These are phyloP conservation scores for Alloteropsis semialata DNA, from an alignment of 176 grass and related monocot genomes.

Conservation along the genomic window DNA sequence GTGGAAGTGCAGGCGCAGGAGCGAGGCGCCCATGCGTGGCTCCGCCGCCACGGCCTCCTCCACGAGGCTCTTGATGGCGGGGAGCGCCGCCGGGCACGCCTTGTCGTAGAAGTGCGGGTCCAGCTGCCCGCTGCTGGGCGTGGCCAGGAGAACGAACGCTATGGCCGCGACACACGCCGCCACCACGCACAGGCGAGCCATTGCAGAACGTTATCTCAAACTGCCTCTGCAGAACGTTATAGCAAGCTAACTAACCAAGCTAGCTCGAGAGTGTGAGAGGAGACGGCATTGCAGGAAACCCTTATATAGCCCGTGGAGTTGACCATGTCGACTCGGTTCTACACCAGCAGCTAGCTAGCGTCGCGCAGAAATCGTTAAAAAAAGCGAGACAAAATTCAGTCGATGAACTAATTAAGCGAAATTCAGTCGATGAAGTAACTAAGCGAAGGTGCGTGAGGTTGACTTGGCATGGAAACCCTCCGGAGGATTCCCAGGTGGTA, in stretches of 20 bases:
- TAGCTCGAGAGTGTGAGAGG: background rate
- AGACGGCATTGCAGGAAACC: background rate
- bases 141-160: slow-evolving; percentile 28
- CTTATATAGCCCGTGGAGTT: slow-evolving; percentile 29
- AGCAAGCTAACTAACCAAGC: background rate
- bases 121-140: slow-evolving; percentile 33
- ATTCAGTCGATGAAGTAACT: background rate
- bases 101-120: slow-evolving; percentile 65
- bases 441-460: background rate
- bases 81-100: slow-evolving; percentile 58
- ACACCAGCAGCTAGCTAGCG: background rate
- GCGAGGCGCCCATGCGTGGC: slow-evolving; percentile 74
- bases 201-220: background rate
- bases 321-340: background rate
- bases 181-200: background rate
- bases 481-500: slow-evolving; percentile 22
- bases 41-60: slow-evolving; percentile 51
- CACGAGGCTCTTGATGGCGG: slow-evolving; percentile 47
- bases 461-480: background rate
- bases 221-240: too few species aligned
- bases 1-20: slow-evolving; percentile 84
- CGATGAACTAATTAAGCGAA: too few species aligned
- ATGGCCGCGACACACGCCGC: slow-evolving; percentile 16
- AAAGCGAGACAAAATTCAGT: background rate
- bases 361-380: background rate